Base-by-base conservation (phyloP, 768 basidiomycete genomes). In the Rhizopogon rudus region DNA sequence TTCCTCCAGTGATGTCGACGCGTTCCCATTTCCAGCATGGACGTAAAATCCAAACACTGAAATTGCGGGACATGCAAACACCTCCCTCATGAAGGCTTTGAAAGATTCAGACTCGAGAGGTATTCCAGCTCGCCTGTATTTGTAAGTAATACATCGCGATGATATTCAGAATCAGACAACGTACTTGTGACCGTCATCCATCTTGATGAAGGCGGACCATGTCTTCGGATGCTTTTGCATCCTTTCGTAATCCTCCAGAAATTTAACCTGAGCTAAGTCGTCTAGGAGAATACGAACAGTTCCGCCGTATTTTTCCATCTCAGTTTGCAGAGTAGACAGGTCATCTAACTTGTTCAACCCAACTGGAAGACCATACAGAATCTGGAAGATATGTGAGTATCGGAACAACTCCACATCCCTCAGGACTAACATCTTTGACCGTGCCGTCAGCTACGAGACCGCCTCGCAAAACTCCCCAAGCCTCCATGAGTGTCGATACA, bases 21-120 rank as follows among this genome's bases (percentile, higher is more conserved):
- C 84, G 61, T 93, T 93, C 1, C 88, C 77, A 61, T 88, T 78
- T 43, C 87, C 85, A 0, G 85, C 84, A 67, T 93, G 91, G 52
- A 81, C 83, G 59, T 93, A 93, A 67, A 93, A 93, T 5, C 91
- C 90, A 66, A 84, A 81, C n/a, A 93, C 73, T 3, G 77, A 79
- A 31, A 88, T 72, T 6, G 68, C 75, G 6, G 79, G 67, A 1
- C 88, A 87, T 4, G 66, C 68, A 33, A 87, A 70, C 10, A 86
- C 72, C 4, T 68, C 64, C 51, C 71, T 70, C 41, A 93, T 66
- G 51, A 93, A 76, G 5, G 70, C 67, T 44, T 75, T 73, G 63
- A 93, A 86, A 8, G 69, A 71, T 10, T 76, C 69, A 7, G 86
- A 81, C 2, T 69, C 66, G 1, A 81, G 77, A 8, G 75, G 69